Base-by-base conservation (phyloP, 2,329 filamentous ascomycete genomes). In the Parastagonospora avenae region DNA sequence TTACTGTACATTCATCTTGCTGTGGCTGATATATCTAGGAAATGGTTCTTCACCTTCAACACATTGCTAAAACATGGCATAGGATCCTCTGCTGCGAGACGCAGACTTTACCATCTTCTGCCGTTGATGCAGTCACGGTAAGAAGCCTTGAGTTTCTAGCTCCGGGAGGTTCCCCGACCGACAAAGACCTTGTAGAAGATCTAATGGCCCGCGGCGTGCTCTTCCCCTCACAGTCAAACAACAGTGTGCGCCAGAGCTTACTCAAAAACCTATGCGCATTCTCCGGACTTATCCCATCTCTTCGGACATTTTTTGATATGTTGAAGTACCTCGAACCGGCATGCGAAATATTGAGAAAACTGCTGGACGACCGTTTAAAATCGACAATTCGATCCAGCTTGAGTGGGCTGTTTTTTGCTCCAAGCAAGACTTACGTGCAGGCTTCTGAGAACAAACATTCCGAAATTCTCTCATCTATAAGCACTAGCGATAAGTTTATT, bases 291-390 rank as follows among this genome's bases (percentile, higher is more conserved):
- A 58, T 62, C 12, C 54, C 30, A 8, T 57, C 19, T 8, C 32
- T 62, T 16, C 39, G 29, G 41, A 56, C 50, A 8, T 62, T 62
- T 39, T 62, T 62, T 27, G 27, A 62, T 38, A 60, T 16, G 27
- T 42, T 62, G 2, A 62, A 62, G 42, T 60, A 54, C 33, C 29
- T 62, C 7, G 50, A 62, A 43, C 59, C 46, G 14, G 42, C 55
- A 4, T 58, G 27, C 15, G 31, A 57, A 41, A 38, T 37, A 8
- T 45, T 62, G 4, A 62, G 46, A 52, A 29, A 46, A 2, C 42
- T 62, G 6, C 41, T 62, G 14, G 42, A 52, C 2, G 6, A 14
- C 28, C 35, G 56, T 27, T 49, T 58, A 19, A 54, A 48, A 44
- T 12, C 31, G 31, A 59, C 29, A 31, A 61, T 61, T 15, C 14